A percentile compares a stretch with the other conserved stretches of the same genome.
phyloP scores from a whole-genome alignment of 495 filamentous ascomycete genomes.

The Hypoxylon fragiforme region DNA sequence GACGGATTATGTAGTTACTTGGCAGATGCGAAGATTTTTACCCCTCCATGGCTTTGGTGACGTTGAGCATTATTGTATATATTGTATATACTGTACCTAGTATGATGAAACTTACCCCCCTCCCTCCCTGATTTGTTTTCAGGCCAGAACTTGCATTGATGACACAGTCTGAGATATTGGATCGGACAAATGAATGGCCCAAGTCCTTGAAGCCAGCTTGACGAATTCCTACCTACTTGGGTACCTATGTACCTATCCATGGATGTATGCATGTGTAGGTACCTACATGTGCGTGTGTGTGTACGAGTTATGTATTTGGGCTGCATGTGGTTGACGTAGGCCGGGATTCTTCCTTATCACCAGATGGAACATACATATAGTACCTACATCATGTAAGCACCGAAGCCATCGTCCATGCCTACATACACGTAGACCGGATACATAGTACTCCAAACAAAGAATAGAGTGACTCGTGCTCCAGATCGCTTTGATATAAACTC shows the following conservation, averaged over 20 bases:
- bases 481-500: constrained; percentile 10
- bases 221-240: too few relatives aligned
- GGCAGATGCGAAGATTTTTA: constrained; percentile 19
- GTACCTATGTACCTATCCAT: too few relatives aligned
- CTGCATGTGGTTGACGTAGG: constrained; percentile 35
- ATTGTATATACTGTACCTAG: too few relatives aligned
- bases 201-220: too few relatives aligned
- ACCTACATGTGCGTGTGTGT: constrained; percentile 14
- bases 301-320: constrained; percentile 29
- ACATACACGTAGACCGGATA: too few relatives aligned
- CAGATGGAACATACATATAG: constrained; percentile 25
- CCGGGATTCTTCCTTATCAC: constrained; percentile 15
- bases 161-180: constrained; percentile 7
- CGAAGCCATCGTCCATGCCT: too few relatives aligned
- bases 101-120: not conserved
- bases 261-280: too few relatives aligned
- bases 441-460: constrained; percentile 25
- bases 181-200: constrained; percentile 22
- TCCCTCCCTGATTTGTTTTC: constrained; percentile 13
- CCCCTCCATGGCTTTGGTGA: constrained; percentile 10
- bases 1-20: constrained; percentile 4
- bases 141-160: constrained; percentile 17
- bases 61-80: too few relatives aligned
- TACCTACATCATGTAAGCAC: too few relatives aligned
- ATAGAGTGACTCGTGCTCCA: constrained; percentile 22